Base-by-base conservation (phyloP, 1,139 yeast species). In the Ogataea hybrid region DNA sequence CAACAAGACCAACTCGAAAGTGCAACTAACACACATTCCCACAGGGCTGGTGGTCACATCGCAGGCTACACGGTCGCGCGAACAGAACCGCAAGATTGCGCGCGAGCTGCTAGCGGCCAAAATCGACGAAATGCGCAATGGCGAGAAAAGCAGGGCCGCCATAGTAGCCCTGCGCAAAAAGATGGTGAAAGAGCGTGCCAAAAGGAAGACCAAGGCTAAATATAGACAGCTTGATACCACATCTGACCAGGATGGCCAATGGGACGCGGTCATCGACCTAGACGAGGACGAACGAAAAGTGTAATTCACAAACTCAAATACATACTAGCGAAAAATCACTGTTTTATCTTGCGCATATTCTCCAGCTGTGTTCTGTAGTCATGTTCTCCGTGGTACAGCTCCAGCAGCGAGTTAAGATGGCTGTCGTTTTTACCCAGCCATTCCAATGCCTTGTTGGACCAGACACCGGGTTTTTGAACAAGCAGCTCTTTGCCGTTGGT, bases 1-100 rank as follows among this genome's bases (percentile, higher is more conserved):
- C 63, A 92, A 92, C 61, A 90, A 92, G 58, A 82, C 95, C n/a
- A 89, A 86, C 57, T 84, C 94, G 39, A 90, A 90, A 59, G 97
- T 92, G 0, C 98, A 92, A 57, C 65, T 92, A 41, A 83, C 81
- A 27, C 97, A 92, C 57, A 56, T 76, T 0, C 96, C 96, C 0
- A 86, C 96, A 0, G 97, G 97, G 0, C 63, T 88, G 1, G 95
- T 89, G 0, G 89, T 92, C 0, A 79, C 85, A 0, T 86, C 94
- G 34, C 98, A 92, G 59, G 87, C 82, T 30, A 84, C 96, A 0
- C 65, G 98, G 41, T 87, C 96, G 0, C 77, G 95, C 44, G 96
- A 86, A 40, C 89, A 81, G 59, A 92, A 92, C 57, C 63, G 98
- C 10, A 81, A 84, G 53, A 72, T 77, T 42, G 98, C 97, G 0